These are phyloP conservation scores for Exutisphaerella laricina DNA, from an alignment of 2,329 filamentous ascomycete genomes.

Conservation along the genomic window DNA sequence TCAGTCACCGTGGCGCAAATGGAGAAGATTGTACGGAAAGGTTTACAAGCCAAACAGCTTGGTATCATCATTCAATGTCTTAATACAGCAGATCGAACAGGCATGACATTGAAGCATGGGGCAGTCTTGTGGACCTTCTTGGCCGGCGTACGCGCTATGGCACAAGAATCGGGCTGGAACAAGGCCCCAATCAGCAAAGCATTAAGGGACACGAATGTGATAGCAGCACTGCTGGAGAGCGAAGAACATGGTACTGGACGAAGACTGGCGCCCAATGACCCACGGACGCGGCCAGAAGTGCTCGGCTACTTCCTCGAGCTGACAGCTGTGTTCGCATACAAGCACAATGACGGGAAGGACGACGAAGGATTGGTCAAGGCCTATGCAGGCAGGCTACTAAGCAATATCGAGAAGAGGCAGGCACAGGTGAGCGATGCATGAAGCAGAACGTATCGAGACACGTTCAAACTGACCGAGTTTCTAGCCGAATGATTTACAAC, in stretches of 20 bases:
- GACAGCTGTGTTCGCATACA: constrained; percentile 37
- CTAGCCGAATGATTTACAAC: background rate
- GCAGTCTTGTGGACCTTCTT: constrained; percentile 34
- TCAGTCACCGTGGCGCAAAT: constrained; percentile 19
- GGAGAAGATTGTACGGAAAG: constrained; percentile 34
- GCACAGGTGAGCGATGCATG: constrained; percentile 10
- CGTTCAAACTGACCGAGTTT: constrained; percentile 1
- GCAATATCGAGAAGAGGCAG: constrained; percentile 19
- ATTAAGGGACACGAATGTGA: constrained; percentile 35
- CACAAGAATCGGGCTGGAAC: constrained; percentile 34
- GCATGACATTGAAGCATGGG: constrained; percentile 31
- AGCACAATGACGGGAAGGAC: constrained; percentile 31
- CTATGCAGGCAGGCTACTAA: constrained; percentile 38
- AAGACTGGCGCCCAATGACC: constrained; percentile 24
- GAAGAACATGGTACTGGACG: constrained; percentile 34
- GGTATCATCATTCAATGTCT: constrained; percentile 31
- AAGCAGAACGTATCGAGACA: background rate
- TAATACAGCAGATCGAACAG: constrained; percentile 29
- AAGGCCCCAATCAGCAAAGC: constrained; percentile 35
- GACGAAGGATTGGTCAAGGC: constrained; percentile 36
- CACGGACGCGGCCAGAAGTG: constrained; percentile 34
- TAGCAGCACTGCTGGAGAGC: constrained; percentile 40
- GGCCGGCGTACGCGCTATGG: constrained; percentile 33
- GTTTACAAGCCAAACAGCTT: constrained; percentile 27
- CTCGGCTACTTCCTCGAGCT: constrained; percentile 42